Evolutionary conservation across 441 rosid species (phyloP), one percentile per base, ranked within the genome.

Genomic region (Breynia disticha): DNA sequence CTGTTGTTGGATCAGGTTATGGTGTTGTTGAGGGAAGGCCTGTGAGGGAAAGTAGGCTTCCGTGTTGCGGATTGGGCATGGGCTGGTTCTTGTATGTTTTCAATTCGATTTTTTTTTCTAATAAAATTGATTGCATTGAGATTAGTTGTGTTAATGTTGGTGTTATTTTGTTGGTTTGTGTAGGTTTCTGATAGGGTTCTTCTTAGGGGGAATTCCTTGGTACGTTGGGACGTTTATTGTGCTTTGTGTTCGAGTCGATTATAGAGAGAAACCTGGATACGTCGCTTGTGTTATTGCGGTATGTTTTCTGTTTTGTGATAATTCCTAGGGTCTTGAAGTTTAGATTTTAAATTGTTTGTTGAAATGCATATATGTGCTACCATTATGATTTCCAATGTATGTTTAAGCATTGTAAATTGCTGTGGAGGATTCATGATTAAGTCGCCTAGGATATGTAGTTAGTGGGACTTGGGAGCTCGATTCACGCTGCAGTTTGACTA

Each of bases 191-290:
- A 32, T 68, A 59, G 97, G 95, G 19, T 90, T 90, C 81, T 74
- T 86, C 73, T 71, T 90, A 13, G 97, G 90, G 45, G 90, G 90
- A 35, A 62, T 86, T 46, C 90, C 97, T 5, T 90, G 95, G 97
- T 82, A 90, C 46, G 50, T 80, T 37, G 94, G 94, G 49, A 69
- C 90, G 41, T 69, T 79, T 57, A 61, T 90, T 48, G 66, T 79
- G 37, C 70, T 84, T 6, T 77, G 70, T 61, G 63, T 72, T 11
- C 74, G 52, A 44, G 74, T 81, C 46, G 94, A 86, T 72, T 61
- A 81, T 59, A 78, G 86, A 56, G 95, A 90, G 60, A 84, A 86
- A 67, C 87, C 95, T 17, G 97, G 95, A 62, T 82, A 86, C 55
- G 67, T 82, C 32, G 90, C 97, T 4, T 90, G 95, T 67, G 69